phyloP scores from a whole-genome alignment of 140 eudicot genomes.

The Erigeron philadelphicus region DNA sequence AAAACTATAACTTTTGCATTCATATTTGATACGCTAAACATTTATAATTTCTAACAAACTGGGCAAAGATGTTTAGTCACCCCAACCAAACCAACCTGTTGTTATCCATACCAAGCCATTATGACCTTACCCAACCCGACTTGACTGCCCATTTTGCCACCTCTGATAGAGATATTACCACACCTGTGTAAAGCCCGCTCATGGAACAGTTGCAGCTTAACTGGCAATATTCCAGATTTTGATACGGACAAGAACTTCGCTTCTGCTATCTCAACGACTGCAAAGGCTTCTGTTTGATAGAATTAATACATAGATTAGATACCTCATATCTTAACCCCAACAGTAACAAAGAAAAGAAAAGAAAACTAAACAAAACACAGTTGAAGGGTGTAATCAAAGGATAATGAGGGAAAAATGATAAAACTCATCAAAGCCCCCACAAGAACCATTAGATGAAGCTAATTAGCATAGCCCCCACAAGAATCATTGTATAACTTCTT shows the following conservation, averaged over 20 bases:
- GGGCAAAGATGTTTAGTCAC: background rate
- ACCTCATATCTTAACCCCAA: slow-evolving; percentile 1
- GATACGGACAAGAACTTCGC: slow-evolving; percentile 68
- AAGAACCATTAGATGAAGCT: no score
- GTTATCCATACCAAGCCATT: background rate
- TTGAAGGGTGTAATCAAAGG: background rate
- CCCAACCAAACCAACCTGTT: background rate
- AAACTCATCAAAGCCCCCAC: no score
- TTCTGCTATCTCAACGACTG: slow-evolving; percentile 80
- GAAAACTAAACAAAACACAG: background rate
- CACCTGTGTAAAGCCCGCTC: slow-evolving; percentile 90
- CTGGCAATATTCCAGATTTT: slow-evolving; percentile 65
- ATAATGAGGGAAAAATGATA: background rate
- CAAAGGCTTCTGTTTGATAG: slow-evolving; percentile 69
- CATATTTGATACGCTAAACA: no score
- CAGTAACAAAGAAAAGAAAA: background rate
- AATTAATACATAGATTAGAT: background rate
- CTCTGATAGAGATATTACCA: background rate
- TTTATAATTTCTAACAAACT: background rate
- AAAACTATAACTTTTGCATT: no score
- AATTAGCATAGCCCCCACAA: no score
- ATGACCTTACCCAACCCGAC: slow-evolving; percentile 3
- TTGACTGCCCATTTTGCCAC: background rate
- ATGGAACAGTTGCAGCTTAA: slow-evolving; percentile 85
- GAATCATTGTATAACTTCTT: no score